Conservation (phyloP, 2,329 filamentous ascomycete species). For the Microthyrium microscopicum region DNA sequence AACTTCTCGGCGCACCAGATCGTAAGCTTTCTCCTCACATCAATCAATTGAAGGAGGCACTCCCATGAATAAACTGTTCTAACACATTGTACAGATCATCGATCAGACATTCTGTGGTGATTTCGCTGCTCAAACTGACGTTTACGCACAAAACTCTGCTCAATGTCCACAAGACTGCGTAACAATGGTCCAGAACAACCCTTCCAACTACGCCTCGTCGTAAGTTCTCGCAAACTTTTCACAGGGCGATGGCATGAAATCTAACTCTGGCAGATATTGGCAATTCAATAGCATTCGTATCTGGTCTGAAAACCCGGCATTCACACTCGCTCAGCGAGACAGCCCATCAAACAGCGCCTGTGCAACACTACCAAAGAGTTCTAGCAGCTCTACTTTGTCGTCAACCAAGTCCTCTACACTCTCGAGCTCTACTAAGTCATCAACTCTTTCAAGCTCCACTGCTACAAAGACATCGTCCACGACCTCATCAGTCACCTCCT, state of each 20-base stretch:
- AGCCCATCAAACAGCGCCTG: background rate
- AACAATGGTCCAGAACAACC: too few species aligned
- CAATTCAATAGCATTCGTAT: background rate
- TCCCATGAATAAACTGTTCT: too few species aligned
- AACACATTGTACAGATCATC: too few species aligned
- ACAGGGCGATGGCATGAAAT: too few species aligned
- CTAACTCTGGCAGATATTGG: too few species aligned
- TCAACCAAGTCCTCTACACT: slow-evolving; percentile 14
- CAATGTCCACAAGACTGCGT: slow-evolving; percentile 15
- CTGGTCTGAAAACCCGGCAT: background rate
- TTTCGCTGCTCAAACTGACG: slow-evolving; percentile 16
- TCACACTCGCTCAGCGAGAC: too few species aligned
- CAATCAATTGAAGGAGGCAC: too few species aligned
- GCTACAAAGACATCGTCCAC: too few species aligned
- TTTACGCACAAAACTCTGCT: slow-evolving; percentile 14
- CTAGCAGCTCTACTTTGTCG: slow-evolving; percentile 18
- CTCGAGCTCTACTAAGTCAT: slow-evolving; percentile 21
- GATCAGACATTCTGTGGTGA: slow-evolving; percentile 25
- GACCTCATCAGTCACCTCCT: too few species aligned
- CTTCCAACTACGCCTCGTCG: too few species aligned
- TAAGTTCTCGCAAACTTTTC: too few species aligned
- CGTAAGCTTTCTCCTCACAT: too few species aligned
- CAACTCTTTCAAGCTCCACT: slow-evolving; percentile 23
- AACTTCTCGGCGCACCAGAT: slow-evolving; percentile 22
- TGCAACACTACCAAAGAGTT: slow-evolving; percentile 11